Percentiles rank a stretch among this genome's conserved stretches.
Evolutionary conservation across 2,329 filamentous ascomycete species (phyloP).

Genomic region (Talaromyces sp.): DNA sequence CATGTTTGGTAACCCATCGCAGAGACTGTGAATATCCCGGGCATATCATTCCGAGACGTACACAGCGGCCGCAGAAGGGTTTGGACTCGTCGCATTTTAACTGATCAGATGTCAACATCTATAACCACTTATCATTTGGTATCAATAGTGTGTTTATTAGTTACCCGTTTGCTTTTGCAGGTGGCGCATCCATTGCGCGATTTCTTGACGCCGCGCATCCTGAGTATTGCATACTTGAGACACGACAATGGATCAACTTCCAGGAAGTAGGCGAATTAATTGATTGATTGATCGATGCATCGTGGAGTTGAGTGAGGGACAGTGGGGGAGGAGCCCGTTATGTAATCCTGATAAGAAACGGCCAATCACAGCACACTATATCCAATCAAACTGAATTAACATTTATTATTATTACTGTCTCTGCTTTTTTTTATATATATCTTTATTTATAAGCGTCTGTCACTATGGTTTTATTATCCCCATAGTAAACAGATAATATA

Average conservation of each 20-base stretch:
- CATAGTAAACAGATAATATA: too few relatives aligned
- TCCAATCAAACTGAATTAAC: too few relatives aligned
- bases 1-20: slow-evolving; percentile 34
- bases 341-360: neutral
- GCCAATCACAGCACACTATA: neutral
- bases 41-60: slow-evolving; percentile 32
- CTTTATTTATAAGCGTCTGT: too few relatives aligned
- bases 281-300: neutral
- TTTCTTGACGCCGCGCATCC: slow-evolving; percentile 38
- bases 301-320: neutral
- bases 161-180: slow-evolving; percentile 36
- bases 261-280: too few relatives aligned
- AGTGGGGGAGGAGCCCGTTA: neutral
- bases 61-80: slow-evolving; percentile 34
- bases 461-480: too few relatives aligned
- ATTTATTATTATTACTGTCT: too few relatives aligned
- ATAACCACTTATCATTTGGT: neutral
- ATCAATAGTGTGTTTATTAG: slow-evolving; percentile 13
- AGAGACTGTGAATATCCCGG: slow-evolving; percentile 35
- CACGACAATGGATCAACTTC: neutral
- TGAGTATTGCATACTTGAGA: neutral
- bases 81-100: slow-evolving; percentile 39
- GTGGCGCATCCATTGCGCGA: slow-evolving; percentile 39
- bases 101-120: slow-evolving; percentile 15
- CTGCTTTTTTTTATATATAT: too few relatives aligned